Evolutionary conservation across 352 stramenopile genomes (phyloP).

Genomic region (Phytophthora sp.): DNA sequence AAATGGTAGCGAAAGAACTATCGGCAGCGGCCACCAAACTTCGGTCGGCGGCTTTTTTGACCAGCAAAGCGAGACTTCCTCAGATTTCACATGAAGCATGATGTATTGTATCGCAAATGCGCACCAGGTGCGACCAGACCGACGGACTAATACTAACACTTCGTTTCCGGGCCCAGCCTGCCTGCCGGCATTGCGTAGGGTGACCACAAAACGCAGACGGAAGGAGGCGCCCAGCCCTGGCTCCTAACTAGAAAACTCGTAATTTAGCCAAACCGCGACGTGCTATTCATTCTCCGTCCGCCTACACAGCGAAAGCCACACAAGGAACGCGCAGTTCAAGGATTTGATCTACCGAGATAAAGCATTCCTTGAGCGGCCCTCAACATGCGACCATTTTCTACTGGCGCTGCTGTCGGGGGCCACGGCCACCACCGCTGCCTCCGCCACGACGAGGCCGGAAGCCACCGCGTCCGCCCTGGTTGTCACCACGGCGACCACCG

Average conservation of each 20-base stretch:
- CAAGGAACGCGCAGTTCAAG: conserved; percentile 11
- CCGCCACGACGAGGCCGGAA: conserved; percentile 50
- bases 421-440: conserved; percentile 40
- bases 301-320: conserved; percentile 24
- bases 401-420: conserved; percentile 46
- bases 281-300: conserved; percentile 31
- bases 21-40: background rate
- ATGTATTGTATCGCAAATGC: conserved; percentile 21
- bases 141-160: conserved; percentile 33
- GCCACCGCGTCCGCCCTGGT: conserved; percentile 55
- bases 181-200: conserved; percentile 7
- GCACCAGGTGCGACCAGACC: conserved; percentile 9
- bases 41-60: background rate
- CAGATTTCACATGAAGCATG: conserved; percentile 14
- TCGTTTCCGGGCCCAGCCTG: conserved; percentile 19
- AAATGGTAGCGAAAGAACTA: conserved; percentile 26
- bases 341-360: conserved; percentile 23
- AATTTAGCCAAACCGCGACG: conserved; percentile 34
- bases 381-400: conserved; percentile 37
- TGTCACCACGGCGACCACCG: conserved; percentile 49
- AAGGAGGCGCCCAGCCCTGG: conserved; percentile 13
- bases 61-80: background rate
- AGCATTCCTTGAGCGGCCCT: conserved; percentile 21
- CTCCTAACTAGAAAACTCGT: conserved; percentile 10
- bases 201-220: conserved; percentile 11